These are phyloP conservation scores for Nemania sp. DNA, from an alignment of 2,329 filamentous ascomycete genomes.

Conservation along the genomic window DNA sequence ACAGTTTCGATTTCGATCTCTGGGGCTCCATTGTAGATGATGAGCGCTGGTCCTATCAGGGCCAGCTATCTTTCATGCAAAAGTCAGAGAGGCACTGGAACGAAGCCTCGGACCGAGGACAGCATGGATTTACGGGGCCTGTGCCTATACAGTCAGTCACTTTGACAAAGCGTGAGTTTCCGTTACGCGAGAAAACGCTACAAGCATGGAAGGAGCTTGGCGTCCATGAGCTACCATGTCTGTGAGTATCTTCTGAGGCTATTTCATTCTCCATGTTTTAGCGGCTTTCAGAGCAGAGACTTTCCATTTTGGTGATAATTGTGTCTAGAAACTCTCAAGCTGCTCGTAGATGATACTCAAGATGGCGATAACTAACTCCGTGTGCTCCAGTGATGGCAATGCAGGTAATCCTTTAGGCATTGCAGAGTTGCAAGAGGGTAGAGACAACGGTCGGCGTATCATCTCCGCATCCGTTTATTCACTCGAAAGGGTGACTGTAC, in stretches of 20 bases:
- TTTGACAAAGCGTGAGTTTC: conserved; percentile 50
- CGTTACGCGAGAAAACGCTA: conserved; percentile 48
- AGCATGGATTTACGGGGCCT: conserved; percentile 48
- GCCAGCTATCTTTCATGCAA: conserved; percentile 56
- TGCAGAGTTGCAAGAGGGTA: conserved; percentile 38
- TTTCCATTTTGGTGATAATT: too few species aligned
- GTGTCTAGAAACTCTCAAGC: too few species aligned
- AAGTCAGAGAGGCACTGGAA: conserved; percentile 49
- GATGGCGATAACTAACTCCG: too few species aligned
- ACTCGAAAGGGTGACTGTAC: conserved; percentile 2
- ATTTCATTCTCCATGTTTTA: too few species aligned
- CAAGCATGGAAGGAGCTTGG: conserved; percentile 48
- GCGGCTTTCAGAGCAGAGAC: too few species aligned
- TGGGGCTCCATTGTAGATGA: conserved; percentile 55
- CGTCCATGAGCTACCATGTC: not conserved
- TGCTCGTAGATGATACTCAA: too few species aligned
- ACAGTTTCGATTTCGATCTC: conserved; percentile 55
- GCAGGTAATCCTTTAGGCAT: conserved; percentile 45
- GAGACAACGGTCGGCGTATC: conserved; percentile 32
- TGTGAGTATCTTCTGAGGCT: conserved; percentile 17
- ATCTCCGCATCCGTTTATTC: conserved; percentile 32
- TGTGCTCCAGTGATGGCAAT: conserved; percentile 38
- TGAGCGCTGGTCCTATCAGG: conserved; percentile 54
- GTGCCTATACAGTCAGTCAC: conserved; percentile 42
- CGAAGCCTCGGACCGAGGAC: conserved; percentile 27